A percentile compares a stretch with the other conserved stretches of the same genome.
Conservation (phyloP, 179 eudicot species). For the Silene coronaria region DNA sequence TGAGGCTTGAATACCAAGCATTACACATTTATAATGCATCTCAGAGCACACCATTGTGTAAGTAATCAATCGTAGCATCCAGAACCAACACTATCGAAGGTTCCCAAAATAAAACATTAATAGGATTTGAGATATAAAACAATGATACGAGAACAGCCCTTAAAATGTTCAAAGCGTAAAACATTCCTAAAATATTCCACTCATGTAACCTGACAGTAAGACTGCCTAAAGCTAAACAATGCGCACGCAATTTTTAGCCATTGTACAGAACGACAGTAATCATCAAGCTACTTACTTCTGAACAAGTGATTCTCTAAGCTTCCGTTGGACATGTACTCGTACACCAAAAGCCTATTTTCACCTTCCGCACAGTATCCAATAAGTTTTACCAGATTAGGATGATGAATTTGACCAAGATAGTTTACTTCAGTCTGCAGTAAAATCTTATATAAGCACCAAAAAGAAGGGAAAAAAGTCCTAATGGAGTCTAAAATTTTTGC, state of each 20-base stretch:
- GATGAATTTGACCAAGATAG: constrained; percentile 76
- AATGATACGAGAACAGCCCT: neutral
- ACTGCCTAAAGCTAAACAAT: neutral
- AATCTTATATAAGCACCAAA: constrained; percentile 11
- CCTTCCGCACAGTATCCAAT: constrained; percentile 85
- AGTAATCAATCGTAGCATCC: too few relatives aligned
- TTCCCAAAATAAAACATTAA: too few relatives aligned
- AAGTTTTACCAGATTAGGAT: constrained; percentile 79
- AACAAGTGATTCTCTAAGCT: constrained; percentile 92
- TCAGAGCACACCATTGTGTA: too few relatives aligned
- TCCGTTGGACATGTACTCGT: constrained; percentile 84
- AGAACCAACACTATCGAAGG: too few relatives aligned
- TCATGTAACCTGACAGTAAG: neutral
- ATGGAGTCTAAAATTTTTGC: neutral
- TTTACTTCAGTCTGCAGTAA: constrained; percentile 77
- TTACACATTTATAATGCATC: too few relatives aligned
- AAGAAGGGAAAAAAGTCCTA: neutral
- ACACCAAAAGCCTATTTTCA: constrained; percentile 79
- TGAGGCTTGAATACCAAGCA: neutral
- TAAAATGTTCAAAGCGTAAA: neutral
- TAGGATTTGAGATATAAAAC: neutral
- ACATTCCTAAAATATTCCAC: neutral
- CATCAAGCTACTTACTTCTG: constrained; percentile 48
- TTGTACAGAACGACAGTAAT: neutral
- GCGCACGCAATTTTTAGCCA: neutral